Percentiles rank a stretch among this genome's conserved stretches.
These are phyloP conservation scores for Glebionis coronaria DNA, from an alignment of 129 eudicot species.

Conservation along the genomic window DNA sequence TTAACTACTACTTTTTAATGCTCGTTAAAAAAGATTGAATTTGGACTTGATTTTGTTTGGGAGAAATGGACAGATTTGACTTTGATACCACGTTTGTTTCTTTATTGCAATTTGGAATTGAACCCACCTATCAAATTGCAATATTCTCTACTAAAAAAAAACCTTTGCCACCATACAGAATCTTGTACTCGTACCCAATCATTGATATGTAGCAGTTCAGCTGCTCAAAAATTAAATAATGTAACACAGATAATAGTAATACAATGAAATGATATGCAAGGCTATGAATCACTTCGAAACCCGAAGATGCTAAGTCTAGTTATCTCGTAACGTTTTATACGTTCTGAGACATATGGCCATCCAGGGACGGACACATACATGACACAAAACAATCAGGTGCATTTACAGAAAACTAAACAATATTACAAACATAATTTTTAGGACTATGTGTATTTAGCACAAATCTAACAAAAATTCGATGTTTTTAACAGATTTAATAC, in stretches of 20 bases:
- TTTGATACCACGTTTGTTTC: neutral
- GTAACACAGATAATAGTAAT: neutral
- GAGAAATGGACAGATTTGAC: constrained; percentile 15
- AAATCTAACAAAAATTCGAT: no score
- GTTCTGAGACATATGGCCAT: neutral
- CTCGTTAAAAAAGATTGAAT: neutral
- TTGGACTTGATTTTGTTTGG: neutral
- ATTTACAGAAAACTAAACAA: no score
- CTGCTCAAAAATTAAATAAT: constrained; percentile 17
- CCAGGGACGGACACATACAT: no score
- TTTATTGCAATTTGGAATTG: constrained; percentile 11
- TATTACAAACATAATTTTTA: no score
- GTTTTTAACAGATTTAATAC: no score
- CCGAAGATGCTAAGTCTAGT: neutral
- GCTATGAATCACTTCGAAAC: constrained; percentile 6
- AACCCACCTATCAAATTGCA: constrained; percentile 7
- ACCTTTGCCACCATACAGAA: constrained; percentile 17
- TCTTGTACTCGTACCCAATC: constrained; percentile 8
- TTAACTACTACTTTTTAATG: constrained; percentile 6
- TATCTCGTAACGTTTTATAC: neutral
- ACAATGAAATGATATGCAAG: neutral
- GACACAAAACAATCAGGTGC: no score
- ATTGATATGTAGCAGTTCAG: constrained; percentile 27
- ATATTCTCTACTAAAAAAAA: neutral
- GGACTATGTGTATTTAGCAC: no score